Evolutionary conservation across 306 rosid genomes (phyloP).

Genomic region (Rubus idaeus): DNA sequence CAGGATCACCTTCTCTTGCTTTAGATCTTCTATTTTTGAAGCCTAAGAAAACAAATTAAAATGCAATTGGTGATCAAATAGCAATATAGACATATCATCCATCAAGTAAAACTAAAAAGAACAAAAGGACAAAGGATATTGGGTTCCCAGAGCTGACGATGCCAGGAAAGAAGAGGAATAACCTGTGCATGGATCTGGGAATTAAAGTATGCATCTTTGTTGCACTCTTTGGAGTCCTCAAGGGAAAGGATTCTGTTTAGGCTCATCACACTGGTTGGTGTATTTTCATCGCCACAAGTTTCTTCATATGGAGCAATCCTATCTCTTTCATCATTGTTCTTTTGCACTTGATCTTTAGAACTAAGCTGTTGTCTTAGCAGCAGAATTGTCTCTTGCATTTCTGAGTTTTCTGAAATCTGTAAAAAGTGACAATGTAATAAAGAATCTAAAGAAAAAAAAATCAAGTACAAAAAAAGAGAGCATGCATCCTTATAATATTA

Average conservation of each 20-base stretch:
- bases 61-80: constrained; percentile 5
- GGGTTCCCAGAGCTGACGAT: constrained; percentile 14
- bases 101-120: constrained; percentile 9
- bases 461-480: constrained; percentile 18
- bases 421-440: constrained; percentile 12
- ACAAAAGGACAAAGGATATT: constrained; percentile 13
- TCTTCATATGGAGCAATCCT: constrained; percentile 33
- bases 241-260: constrained; percentile 47
- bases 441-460: constrained; percentile 10
- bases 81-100: neutral
- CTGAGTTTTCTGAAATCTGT: constrained; percentile 61
- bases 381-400: constrained; percentile 77
- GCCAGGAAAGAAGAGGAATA: constrained; percentile 21
- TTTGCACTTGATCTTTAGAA: constrained; percentile 36
- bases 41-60: constrained; percentile 43
- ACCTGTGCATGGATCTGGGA: constrained; percentile 67
- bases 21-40: constrained; percentile 71
- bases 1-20: constrained; percentile 68
- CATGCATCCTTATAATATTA: constrained; percentile 25
- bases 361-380: constrained; percentile 55
- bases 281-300: constrained; percentile 42
- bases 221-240: constrained; percentile 44
- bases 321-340: constrained; percentile 31
- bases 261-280: constrained; percentile 53
- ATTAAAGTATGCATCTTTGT: constrained; percentile 36